Base-by-base conservation (phyloP, 129 eudicot genomes). In the Ambrosia artemisiifolia region DNA sequence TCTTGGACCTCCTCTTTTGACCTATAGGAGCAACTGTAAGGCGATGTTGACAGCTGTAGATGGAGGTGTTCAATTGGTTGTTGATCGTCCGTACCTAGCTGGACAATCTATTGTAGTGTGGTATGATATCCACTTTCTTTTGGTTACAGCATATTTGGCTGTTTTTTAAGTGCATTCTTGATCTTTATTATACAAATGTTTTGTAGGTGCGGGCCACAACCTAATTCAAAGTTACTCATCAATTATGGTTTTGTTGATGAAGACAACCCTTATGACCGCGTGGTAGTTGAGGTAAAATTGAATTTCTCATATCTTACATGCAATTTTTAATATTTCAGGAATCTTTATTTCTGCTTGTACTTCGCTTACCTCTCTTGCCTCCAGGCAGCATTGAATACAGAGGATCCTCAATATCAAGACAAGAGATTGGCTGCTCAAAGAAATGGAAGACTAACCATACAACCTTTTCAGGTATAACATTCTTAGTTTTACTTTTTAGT, bases 331-430 rank as follows among this genome's bases (percentile, higher is more conserved):
- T 32, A 17, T 33, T 70, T 56, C 53, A 17, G 63, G 59, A 68
- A 67, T 40, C n/a, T 13, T 7, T 34, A 20, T 34, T 14, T 77
- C 40, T 74, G 57, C 44, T 70, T 74, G 14, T 69, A 42, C 59
- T 64, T 44, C 34, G 46, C 69, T 48, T n/a, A 63, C 30, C 54
- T 64, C 38, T 59, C 68, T 69, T 53, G 20, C 67, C 54, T 71
- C 42, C 82, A 94, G 98, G 97, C 96, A 71, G 89, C 98, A 38
- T 72, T 94, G 65, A 88, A 88, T 74, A 94, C 98, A 19, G 96
- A 94, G 73, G 98, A 94, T 86, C 98, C 98, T 75, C 98, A 85
- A 79, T 94, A 94, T 83, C 98, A 94, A 74, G 98, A 94, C 34
- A 94, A 94, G 84, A 76, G 98, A 81, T 43, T 94, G 85, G 97